phyloP scores from a whole-genome alignment of 768 basidiomycete genomes.

The Lactifluus subvellereus region DNA sequence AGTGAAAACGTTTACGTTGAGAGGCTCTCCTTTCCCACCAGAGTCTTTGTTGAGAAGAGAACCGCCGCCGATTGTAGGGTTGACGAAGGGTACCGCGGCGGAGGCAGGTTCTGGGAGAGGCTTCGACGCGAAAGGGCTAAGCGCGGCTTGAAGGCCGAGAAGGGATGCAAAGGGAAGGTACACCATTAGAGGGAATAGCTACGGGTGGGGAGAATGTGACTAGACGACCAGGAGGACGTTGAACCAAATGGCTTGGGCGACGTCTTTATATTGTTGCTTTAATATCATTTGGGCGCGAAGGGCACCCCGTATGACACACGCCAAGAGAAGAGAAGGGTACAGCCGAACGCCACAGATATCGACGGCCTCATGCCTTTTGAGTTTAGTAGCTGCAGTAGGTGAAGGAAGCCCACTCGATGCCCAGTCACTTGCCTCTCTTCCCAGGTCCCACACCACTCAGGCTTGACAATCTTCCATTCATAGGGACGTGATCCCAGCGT shows the following conservation, averaged over 20 bases:
- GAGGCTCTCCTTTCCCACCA: conserved; percentile 18
- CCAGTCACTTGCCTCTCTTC: no score
- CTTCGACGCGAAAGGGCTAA: not conserved
- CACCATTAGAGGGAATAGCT: not conserved
- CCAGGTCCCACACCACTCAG: no score
- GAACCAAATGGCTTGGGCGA: not conserved
- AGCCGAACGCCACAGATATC: not conserved
- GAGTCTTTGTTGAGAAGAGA: not conserved
- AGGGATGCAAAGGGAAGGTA: conserved; percentile 10
- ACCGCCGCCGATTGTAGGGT: not conserved
- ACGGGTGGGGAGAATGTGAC: not conserved
- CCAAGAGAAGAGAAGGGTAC: not conserved
- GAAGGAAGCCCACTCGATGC: no score
- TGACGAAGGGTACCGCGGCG: not conserved
- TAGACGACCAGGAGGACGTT: not conserved
- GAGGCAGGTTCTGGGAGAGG: not conserved
- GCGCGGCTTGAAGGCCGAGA: conserved; percentile 6
- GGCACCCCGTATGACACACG: not conserved
- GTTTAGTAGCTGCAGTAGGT: no score
- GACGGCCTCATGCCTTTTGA: no score
- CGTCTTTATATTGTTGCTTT: not conserved
- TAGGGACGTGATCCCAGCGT: no score
- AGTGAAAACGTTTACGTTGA: conserved; percentile 14
- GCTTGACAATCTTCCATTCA: no score
- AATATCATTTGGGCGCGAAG: not conserved